A percentile compares a stretch with the other conserved stretches of the same genome.
Evolutionary conservation across 1,139 yeast species (phyloP).

Genomic region (Sugiyamaella sp.): DNA sequence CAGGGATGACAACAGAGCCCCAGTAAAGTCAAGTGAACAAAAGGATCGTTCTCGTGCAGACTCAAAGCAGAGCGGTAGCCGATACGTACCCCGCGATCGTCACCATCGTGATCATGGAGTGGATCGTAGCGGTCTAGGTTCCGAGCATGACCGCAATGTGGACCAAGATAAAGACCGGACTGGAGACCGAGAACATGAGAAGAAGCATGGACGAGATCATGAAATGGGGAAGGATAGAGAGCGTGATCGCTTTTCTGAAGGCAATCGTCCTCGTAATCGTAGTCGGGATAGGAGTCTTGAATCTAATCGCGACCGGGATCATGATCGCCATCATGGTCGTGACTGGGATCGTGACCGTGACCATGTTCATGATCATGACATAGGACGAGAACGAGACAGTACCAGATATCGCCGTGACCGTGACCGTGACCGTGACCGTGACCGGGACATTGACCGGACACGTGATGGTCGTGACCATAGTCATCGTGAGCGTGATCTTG

Average conservation of each 20-base stretch:
- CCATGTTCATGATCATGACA: neutral
- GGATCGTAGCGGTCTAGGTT: no score
- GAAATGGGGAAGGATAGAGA: no score
- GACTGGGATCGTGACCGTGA: neutral
- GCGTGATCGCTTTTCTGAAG: no score
- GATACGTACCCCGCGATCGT: slow-evolving; percentile 2
- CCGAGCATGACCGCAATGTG: no score
- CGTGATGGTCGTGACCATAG: neutral
- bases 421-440: slow-evolving; percentile 6
- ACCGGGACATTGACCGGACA: neutral
- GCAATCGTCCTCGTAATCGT: no score
- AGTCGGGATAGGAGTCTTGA: no score
- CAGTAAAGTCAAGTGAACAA: neutral
- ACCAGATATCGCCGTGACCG: slow-evolving; percentile 4
- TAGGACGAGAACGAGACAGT: slow-evolving; percentile 11
- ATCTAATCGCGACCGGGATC: slow-evolving; percentile 5
- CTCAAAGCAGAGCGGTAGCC: neutral
- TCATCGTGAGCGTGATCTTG: neutral
- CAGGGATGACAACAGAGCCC: neutral
- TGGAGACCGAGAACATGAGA: no score
- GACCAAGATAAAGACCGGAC: no score
- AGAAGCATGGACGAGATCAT: slow-evolving; percentile 4
- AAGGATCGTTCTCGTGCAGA: neutral
- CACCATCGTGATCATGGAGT: no score
- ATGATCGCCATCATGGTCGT: neutral